These are phyloP conservation scores for Tetragonia tetragonoides DNA, from an alignment of 148 eudicot genomes.

Conservation along the genomic window DNA sequence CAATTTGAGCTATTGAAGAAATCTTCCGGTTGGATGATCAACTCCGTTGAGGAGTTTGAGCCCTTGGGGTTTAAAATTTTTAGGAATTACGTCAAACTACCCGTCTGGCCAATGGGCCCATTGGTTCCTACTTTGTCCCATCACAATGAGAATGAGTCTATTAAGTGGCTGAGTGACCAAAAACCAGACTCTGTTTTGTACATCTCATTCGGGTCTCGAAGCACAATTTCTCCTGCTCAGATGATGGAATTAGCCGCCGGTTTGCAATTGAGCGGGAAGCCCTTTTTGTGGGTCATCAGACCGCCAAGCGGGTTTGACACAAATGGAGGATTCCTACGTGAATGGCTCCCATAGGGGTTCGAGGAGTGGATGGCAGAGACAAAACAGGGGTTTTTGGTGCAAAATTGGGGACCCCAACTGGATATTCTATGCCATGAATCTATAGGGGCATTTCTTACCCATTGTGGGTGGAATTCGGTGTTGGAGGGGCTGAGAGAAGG, in stretches of 20 bases:
- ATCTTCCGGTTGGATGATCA: slow-evolving; percentile 56
- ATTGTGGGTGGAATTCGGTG: slow-evolving; percentile 48
- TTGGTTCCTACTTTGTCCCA: slow-evolving; percentile 26
- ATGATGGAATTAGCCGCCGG: slow-evolving; percentile 87
- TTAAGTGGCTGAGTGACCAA: slow-evolving; percentile 48
- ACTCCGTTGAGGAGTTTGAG: slow-evolving; percentile 65
- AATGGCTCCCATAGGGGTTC: slow-evolving; percentile 77
- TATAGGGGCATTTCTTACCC: slow-evolving; percentile 35
- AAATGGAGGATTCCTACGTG: slow-evolving; percentile 36
- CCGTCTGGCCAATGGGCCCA: slow-evolving; percentile 72
- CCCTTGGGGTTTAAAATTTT: slow-evolving; percentile 52
- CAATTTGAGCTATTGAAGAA: slow-evolving; percentile 30
- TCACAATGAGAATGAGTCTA: slow-evolving; percentile 25
- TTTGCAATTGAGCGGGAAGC: slow-evolving; percentile 49
- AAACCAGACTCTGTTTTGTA: slow-evolving; percentile 47
- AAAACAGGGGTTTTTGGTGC: slow-evolving; percentile 42
- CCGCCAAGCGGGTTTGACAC: slow-evolving; percentile 59
- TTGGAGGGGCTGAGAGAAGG: slow-evolving; percentile 72
- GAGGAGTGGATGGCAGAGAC: slow-evolving; percentile 35
- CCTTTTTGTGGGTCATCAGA: slow-evolving; percentile 71
- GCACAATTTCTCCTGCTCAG: slow-evolving; percentile 52
- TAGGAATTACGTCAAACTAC: slow-evolving; percentile 34
- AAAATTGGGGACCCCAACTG: slow-evolving; percentile 74
- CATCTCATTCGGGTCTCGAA: slow-evolving; percentile 86
- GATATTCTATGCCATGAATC: slow-evolving; percentile 60